These are phyloP conservation scores for Fusarium pseudocircinatum DNA, from an alignment of 2,329 filamentous ascomycete species.

Conservation along the genomic window DNA sequence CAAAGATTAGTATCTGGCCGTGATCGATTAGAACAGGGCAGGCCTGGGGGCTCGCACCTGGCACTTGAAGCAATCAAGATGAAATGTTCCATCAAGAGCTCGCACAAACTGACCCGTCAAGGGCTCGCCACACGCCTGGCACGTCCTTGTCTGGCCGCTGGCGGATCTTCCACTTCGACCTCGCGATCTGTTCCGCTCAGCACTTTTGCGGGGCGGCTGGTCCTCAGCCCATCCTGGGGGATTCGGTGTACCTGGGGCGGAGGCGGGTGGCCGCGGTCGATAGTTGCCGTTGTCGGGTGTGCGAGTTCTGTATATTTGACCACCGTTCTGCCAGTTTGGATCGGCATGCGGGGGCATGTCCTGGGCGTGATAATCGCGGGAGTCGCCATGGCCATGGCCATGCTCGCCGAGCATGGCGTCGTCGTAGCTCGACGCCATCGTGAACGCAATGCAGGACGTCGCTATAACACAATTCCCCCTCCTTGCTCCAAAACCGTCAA, in stretches of 20 bases:
- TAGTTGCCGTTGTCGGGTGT: conserved; percentile 51
- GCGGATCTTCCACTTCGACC: conserved; percentile 63
- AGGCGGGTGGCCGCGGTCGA: conserved; percentile 48
- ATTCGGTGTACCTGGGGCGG: conserved; percentile 48
- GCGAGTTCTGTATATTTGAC: conserved; percentile 43
- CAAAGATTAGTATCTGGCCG: conserved; percentile 28
- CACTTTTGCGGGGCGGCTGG: conserved; percentile 57
- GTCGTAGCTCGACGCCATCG: conserved; percentile 60
- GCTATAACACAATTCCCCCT: conserved; percentile 37
- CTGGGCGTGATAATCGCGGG: conserved; percentile 32
- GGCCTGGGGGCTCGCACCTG: conserved; percentile 65
- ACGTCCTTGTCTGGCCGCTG: conserved; percentile 71
- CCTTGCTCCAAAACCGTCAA: conserved; percentile 42
- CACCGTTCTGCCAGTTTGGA: conserved; percentile 51
- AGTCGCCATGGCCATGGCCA: conserved; percentile 48
- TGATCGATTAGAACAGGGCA: neutral
- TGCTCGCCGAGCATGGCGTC: conserved; percentile 53
- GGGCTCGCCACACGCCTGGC: conserved; percentile 88
- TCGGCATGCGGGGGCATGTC: conserved; percentile 48
- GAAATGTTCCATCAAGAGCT: conserved; percentile 91
- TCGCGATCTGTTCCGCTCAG: conserved; percentile 67
- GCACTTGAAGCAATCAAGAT: conserved; percentile 98
- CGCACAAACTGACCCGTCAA: conserved; percentile 96
- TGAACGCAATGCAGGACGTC: conserved; percentile 41
- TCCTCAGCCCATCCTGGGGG: conserved; percentile 53